Evolutionary conservation across 106 monocot species (phyloP).

Genomic region (Alisma plantagoaquatica): DNA sequence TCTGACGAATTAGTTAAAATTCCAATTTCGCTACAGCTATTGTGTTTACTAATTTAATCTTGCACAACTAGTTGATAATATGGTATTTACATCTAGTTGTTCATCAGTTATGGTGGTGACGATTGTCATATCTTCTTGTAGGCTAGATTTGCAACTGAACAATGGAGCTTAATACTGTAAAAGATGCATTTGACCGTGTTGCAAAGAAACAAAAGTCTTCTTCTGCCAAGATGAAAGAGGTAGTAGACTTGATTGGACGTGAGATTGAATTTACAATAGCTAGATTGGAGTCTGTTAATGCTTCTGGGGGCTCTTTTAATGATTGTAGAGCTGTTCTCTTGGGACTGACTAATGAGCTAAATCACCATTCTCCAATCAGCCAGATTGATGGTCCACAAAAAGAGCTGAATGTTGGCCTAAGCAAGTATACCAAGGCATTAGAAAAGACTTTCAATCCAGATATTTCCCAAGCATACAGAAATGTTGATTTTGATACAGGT

Average conservation of each 20-base stretch:
- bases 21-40: too few species aligned
- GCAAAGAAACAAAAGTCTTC: conserved; percentile 76
- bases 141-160: background rate
- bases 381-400: conserved; percentile 64
- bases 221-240: conserved; percentile 45
- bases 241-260: conserved; percentile 34
- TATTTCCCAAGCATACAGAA: conserved; percentile 67
- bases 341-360: conserved; percentile 42
- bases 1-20: too few species aligned
- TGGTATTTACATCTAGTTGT: too few species aligned
- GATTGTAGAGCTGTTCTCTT: conserved; percentile 27
- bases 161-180: conserved; percentile 69
- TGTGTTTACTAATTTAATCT: too few species aligned
- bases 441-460: conserved; percentile 76
- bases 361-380: conserved; percentile 36
- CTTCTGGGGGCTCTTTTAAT: conserved; percentile 1
- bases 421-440: conserved; percentile 48
- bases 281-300: conserved; percentile 28
- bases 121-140: background rate
- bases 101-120: background rate
- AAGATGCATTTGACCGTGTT: conserved; percentile 81
- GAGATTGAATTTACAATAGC: conserved; percentile 44
- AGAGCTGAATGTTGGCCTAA: conserved; percentile 46
- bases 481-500: conserved; percentile 43
- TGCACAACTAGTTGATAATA: too few species aligned